A percentile compares a stretch with the other conserved stretches of the same genome.
These are phyloP conservation scores for Phytophthora ohioensis DNA, from an alignment of 352 stramenopile genomes.

Conservation along the genomic window DNA sequence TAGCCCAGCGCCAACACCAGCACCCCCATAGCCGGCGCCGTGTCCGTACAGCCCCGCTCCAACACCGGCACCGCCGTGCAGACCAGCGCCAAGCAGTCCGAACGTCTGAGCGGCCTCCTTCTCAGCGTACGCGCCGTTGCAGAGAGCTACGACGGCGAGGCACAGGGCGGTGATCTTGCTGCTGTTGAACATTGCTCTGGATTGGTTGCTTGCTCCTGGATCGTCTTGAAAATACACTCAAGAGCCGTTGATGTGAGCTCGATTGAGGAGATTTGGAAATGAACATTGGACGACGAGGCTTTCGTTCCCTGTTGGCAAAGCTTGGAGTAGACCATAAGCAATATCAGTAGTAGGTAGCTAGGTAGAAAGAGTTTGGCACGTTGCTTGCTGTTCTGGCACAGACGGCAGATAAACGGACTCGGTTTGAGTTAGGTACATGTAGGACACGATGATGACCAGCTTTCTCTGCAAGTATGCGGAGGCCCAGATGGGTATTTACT, in stretches of 20 bases:
- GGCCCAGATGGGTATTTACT: not conserved
- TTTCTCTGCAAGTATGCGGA: not conserved
- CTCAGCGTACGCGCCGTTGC: not conserved
- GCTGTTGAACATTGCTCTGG: conserved; percentile 17
- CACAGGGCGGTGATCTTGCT: conserved; percentile 25
- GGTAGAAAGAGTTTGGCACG: not conserved
- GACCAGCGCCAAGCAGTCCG: conserved; percentile 14
- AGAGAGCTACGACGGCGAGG: conserved; percentile 17
- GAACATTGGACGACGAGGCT: not conserved
- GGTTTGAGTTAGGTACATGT: no score
- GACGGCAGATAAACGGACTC: no score
- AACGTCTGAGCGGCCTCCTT: conserved; percentile 29
- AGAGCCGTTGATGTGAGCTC: not conserved
- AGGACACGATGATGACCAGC: not conserved
- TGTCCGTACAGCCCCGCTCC: conserved; percentile 2
- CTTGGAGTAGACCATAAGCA: no score
- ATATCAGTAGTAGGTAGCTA: not conserved
- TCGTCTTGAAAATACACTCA: not conserved
- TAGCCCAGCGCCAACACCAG: not conserved
- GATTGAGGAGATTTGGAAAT: conserved; percentile 19
- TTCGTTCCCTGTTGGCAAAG: no score
- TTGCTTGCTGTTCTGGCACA: not conserved
- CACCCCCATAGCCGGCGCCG: not conserved
- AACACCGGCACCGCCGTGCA: conserved; percentile 2
- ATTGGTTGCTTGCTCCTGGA: not conserved